These are phyloP conservation scores for Suillus discolor DNA, from an alignment of 768 basidiomycete genomes.

Conservation along the genomic window DNA sequence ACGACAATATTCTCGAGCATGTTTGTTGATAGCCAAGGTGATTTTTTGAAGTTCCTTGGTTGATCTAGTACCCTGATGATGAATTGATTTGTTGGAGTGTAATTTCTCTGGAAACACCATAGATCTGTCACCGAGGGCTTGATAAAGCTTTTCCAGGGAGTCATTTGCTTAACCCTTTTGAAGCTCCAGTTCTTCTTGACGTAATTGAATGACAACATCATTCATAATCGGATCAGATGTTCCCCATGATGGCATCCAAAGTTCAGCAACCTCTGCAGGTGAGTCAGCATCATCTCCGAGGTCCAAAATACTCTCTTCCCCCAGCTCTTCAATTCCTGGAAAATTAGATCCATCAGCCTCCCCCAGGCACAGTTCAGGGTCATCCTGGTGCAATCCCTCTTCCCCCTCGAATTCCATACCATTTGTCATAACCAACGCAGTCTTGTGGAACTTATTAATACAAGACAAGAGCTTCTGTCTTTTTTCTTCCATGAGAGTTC, in stretches of 20 bases:
- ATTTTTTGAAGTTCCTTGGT: slow-evolving; percentile 1
- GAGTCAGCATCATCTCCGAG: background rate
- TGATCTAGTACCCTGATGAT: slow-evolving; percentile 7
- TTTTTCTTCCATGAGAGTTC: background rate
- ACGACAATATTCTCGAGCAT: background rate
- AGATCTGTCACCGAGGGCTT: slow-evolving; percentile 9
- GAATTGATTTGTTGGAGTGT: background rate
- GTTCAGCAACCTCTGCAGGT: background rate
- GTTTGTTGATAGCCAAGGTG: slow-evolving; percentile 3
- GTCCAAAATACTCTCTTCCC: background rate
- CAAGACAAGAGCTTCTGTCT: background rate
- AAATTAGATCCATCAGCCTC: background rate
- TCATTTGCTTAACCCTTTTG: slow-evolving; percentile 13
- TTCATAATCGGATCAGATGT: background rate
- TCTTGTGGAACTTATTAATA: background rate
- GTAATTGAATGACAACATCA: background rate
- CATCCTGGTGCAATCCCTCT: background rate
- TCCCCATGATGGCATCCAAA: slow-evolving; percentile 11
- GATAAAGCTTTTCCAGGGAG: slow-evolving; percentile 6
- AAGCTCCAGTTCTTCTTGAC: slow-evolving; percentile 10
- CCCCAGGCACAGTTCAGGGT: background rate
- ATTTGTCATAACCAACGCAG: background rate
- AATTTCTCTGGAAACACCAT: slow-evolving; percentile 10
- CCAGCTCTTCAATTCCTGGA: background rate
- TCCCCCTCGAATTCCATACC: background rate